Evolutionary conservation across 139 green algal genomes (phyloP), one percentile per base, ranked within the genome.

Genomic region (Chlamydomonas sp.): DNA sequence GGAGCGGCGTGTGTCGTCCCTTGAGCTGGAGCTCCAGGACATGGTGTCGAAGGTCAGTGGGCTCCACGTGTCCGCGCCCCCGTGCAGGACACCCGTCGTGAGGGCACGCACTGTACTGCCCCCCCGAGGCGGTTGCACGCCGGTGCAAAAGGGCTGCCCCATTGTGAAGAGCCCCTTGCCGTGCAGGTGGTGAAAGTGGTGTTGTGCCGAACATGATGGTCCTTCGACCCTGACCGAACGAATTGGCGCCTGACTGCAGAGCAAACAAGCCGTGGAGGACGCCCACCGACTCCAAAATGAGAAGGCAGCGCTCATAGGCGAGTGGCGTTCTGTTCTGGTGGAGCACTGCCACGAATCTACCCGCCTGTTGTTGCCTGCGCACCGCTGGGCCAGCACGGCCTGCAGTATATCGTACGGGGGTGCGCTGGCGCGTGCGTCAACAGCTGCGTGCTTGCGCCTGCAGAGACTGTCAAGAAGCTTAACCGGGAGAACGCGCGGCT

Each of bases 401-500:
- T 49, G 31, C 31, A 49, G 31, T 49, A 49, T 49, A 49, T 49
- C 31, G 31, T 49, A 49, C 31, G 31, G 31, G 31, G 31, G 31
- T 49, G 31, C 31, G 31, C 31, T 49, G 31, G 31, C 31, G 31
- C 31, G 31, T 49, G 31, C 31, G 31, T 49, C 31, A 49, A 49
- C 31, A 49, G 31, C 31, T 49, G 31, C 31, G 31, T 49, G 31
- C 31, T 49, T 49, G 31, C 31, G 31, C 31, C 31, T 49, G 95
- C 96, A 79, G 92, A 95, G 60, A 97, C 95, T 14, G 93, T 97
- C 2, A 95, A 96, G 84, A 93, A 94, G 79, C 89, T 97, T 69
- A 97, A 97, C 91, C 78, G 92, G n/a, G 95, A 97, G 77, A 89
- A 96, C 2, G 91, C 93, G 10, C 94, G 95, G 85, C 90, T 98